Base-by-base conservation (phyloP, 2,329 filamentous ascomycete species). In the Beauveria caledonica region DNA sequence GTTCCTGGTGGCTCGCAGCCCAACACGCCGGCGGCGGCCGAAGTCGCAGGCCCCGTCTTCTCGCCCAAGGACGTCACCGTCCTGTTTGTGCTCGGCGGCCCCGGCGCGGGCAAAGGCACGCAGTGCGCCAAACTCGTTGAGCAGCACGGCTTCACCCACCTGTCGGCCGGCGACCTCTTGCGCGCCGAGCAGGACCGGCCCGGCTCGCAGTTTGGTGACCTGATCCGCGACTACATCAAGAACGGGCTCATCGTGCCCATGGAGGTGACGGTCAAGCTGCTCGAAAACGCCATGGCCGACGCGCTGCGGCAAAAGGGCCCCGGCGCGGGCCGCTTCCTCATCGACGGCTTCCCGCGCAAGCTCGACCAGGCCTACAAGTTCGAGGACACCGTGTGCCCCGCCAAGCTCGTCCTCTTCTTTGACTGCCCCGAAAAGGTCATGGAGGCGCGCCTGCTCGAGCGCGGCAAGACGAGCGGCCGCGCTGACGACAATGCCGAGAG, bases 201-300 rank as follows among this genome's bases (percentile, higher is more conserved):
- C 0, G 92, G 90, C 61, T 91, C 86, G 65, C 81, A 97, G 75
- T 97, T 96, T 73, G 94, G 94, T 72, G 85, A 92, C 66, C 82
- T 97, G 77, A 99, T 99, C 82, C 88, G 88, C 73, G 83, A 88
- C 67, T 92, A 94, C 78, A 99, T 99, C 80, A 90, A 88, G 71
- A 88, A 99, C 72, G 94, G 94, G 62, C 86, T 86, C 68, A 99
- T 99, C 74, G 94, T 99, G 64, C 94, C 94, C n/a, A 96, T 96
- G 90, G 93, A 97, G 75, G 92, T 97, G 55, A 99, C 94, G 5
- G 88, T 99, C 62, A 88, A 92, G 69, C 78, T 99, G 40, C 83
- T 99, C 48, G 92, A 97, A 77, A 96, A 96, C 74, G 91, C 92
- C 62, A 97, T 99, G 90, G 81, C 80, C 60, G 85, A 82, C 9